Evolutionary conservation across 2,329 filamentous ascomycete species (phyloP), one percentile per base, ranked within the genome.

Genomic region (Epichloe bromicola): DNA sequence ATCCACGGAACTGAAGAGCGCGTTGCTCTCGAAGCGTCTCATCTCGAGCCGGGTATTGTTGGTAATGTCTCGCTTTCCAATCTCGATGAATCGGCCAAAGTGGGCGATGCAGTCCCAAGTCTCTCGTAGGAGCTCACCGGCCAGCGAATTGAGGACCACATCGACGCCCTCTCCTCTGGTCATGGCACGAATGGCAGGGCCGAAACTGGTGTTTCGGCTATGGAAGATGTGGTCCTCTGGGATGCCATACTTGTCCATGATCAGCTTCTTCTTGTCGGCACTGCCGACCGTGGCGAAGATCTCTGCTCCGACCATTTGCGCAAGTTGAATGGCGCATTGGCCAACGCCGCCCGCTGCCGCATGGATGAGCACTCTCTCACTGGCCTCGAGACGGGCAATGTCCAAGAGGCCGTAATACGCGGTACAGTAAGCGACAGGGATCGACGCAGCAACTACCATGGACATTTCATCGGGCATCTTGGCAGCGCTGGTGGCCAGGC

Each of bases 141-240:
- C 46, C 14, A 42, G 37, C 0, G 68, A 72, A 57, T 74, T 68
- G 58, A 90, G 82, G 19, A 85, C 83, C 1, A 81, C 79, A 64
- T 90, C 85, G 1, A 83, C 83, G 12, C 86, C 86, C 4, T 59
- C 64, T 11, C 75, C 76, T 1, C 54, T 52, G 1, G 67, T 70
- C 1, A 57, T 57, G 19, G 58, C 52, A 14, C 57, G 47, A 6
- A 59, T 38, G 7, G 58, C 58, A 2, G 57, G 53, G 0, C 57
- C 58, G 20, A 65, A 65, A 10, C 54, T 54, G 12, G 53, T 45
- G 23, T 60, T 57, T 39, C 59, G 52, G 20, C 55, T 60, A 47
- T 58, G 60, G 50, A 65, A 64, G 37, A 64, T 61, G 38, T 53
- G 60, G 37, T 63, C 60, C 3, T 63, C 59, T 0, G 65, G 61